These are phyloP conservation scores for Papilionanthe hybrid DNA, from an alignment of 116 monocot genomes.

Conservation along the genomic window DNA sequence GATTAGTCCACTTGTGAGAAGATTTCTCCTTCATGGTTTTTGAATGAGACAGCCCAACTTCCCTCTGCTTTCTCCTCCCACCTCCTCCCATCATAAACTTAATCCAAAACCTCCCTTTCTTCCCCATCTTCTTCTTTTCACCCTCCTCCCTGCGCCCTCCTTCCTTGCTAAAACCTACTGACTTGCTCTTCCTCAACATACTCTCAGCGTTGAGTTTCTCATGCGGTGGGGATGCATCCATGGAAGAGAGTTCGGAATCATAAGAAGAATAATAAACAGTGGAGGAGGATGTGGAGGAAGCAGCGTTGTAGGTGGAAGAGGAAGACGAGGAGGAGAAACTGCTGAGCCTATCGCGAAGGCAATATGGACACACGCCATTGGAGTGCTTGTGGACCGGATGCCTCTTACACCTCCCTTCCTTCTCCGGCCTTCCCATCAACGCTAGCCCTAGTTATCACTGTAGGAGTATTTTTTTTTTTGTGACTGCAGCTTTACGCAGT, in stretches of 20 bases:
- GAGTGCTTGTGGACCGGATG: slow-evolving; percentile 36
- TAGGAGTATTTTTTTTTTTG: too few relatives aligned
- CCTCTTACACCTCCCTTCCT: slow-evolving; percentile 35
- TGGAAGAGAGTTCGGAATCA: slow-evolving; percentile 19
- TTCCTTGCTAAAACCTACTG: background rate
- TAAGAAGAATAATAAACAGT: slow-evolving; percentile 1
- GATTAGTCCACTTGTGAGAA: background rate
- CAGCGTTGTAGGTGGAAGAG: slow-evolving; percentile 8
- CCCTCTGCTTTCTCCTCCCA: slow-evolving; percentile 1
- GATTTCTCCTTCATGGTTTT: slow-evolving; percentile 5
- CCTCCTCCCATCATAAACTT: background rate
- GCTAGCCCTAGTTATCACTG: too few relatives aligned
- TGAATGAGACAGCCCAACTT: background rate
- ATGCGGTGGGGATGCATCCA: background rate
- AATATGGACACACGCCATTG: slow-evolving; percentile 42
- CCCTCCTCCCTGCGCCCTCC: background rate
- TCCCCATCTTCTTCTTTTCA: background rate
- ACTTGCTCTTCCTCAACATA: slow-evolving; percentile 6
- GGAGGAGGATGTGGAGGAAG: slow-evolving; percentile 9
- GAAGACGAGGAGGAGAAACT: slow-evolving; percentile 28
- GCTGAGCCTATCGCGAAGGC: slow-evolving; percentile 31
- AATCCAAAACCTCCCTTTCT: background rate
- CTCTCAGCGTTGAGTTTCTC: background rate
- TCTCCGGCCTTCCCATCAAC: slow-evolving; percentile 20
- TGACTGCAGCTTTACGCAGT: too few relatives aligned